Percentiles rank a stretch among this genome's conserved stretches.
phyloP scores from a whole-genome alignment of 306 rosid genomes.

The Prunus campanulata region DNA sequence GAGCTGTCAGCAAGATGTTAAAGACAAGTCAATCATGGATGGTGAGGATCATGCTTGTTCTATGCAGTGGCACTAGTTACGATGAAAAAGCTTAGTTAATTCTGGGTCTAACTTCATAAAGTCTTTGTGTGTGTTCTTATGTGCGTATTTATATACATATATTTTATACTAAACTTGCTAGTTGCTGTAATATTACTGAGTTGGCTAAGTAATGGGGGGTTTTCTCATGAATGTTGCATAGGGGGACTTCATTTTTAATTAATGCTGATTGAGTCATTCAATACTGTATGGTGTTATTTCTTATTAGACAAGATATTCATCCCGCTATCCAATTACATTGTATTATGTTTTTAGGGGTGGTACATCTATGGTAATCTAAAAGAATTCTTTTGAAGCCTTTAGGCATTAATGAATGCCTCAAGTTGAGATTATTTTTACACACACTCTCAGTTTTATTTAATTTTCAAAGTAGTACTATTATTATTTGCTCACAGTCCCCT shows the following conservation, averaged over 20 bases:
- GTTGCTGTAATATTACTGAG: background rate
- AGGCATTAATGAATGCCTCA: background rate
- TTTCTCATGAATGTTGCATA: background rate
- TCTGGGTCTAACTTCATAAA: background rate
- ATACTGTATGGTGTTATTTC: background rate
- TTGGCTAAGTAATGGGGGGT: background rate
- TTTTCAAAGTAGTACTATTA: background rate
- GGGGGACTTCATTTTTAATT: background rate
- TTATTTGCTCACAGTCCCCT: background rate
- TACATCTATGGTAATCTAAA: background rate
- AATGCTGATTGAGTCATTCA: background rate
- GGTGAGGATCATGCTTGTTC: conserved; percentile 42
- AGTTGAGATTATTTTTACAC: background rate
- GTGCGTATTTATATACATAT: no score
- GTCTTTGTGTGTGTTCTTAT: background rate
- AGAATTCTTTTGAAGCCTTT: background rate
- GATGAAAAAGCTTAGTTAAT: background rate
- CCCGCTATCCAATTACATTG: background rate
- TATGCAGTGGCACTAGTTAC: background rate
- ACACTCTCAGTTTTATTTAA: background rate
- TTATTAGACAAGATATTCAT: background rate
- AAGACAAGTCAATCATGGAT: conserved; percentile 20
- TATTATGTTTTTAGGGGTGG: background rate
- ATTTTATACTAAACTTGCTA: background rate
- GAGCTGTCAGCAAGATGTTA: conserved; percentile 37